Percentiles rank a stretch among this genome's conserved stretches.
phyloP scores from a whole-genome alignment of 2,329 filamentous ascomycete species.

The Aspergillus viridinutans region DNA sequence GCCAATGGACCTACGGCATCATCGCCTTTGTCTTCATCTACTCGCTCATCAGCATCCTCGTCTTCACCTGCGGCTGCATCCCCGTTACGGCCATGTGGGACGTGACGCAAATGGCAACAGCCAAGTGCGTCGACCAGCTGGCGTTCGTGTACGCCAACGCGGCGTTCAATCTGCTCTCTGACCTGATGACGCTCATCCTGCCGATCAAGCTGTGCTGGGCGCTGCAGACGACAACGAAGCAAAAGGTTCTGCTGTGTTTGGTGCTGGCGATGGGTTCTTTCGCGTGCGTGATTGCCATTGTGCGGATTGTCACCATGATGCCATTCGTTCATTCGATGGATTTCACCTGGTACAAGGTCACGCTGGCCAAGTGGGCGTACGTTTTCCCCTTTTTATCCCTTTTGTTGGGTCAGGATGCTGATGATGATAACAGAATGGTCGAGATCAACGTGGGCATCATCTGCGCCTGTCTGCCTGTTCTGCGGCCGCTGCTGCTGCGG shows the following conservation, averaged over 20 bases:
- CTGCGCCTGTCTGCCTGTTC: conserved; percentile 9
- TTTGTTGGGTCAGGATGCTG: neutral
- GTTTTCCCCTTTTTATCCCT: neutral
- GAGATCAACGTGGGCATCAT: conserved; percentile 16
- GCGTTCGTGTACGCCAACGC: conserved; percentile 13
- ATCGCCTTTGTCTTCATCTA: conserved; percentile 14
- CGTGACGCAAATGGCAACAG: conserved; percentile 5
- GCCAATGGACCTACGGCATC: conserved; percentile 14
- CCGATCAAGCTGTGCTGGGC: conserved; percentile 10
- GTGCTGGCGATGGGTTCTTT: conserved; percentile 12
- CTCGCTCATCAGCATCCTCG: conserved; percentile 11
- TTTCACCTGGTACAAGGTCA: conserved; percentile 13
- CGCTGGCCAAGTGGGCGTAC: conserved; percentile 14
- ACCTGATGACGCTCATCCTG: conserved; percentile 7
- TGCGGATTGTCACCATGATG: conserved; percentile 15
- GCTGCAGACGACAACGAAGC: conserved; percentile 6
- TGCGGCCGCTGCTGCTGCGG: conserved; percentile 8
- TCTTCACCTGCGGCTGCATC: conserved; percentile 12
- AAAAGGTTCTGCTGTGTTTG: conserved; percentile 5
- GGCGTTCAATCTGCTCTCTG: conserved; percentile 10
- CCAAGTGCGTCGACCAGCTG: conserved; percentile 10
- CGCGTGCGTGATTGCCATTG: conserved; percentile 10
- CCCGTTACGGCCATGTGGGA: conserved; percentile 14
- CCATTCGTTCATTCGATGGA: conserved; percentile 9
- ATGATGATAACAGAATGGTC: conserved; percentile 5